Conservation (phyloP, 768 basidiomycete genomes). For the Phylloporus arenicola region DNA sequence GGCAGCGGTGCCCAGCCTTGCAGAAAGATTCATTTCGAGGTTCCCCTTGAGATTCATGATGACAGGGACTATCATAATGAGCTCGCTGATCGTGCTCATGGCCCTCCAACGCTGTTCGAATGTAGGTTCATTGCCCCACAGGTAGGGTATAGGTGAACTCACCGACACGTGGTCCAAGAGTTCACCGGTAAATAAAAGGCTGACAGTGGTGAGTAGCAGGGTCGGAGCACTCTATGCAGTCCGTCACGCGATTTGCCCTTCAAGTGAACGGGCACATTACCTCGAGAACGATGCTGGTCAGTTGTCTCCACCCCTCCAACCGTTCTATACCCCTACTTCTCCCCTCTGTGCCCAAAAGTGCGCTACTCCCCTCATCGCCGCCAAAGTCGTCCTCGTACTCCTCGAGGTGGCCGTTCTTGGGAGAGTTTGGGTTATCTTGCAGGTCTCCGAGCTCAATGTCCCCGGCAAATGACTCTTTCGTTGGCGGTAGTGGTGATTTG, state of each 20-base stretch:
- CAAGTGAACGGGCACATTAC: slow-evolving; percentile 34
- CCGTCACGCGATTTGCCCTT: slow-evolving; percentile 1
- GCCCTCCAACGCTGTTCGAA: slow-evolving; percentile 74
- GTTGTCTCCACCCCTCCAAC: slow-evolving; percentile 46
- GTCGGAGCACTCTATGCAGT: slow-evolving; percentile 73
- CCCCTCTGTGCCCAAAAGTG: slow-evolving; percentile 38
- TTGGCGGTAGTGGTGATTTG: not conserved
- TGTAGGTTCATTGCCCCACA: slow-evolving; percentile 4
- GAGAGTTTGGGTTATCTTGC: slow-evolving; percentile 20
- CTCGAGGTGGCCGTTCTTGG: slow-evolving; percentile 12
- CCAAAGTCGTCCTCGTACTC: slow-evolving; percentile 32
- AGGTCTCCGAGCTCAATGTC: slow-evolving; percentile 32
- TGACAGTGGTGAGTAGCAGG: slow-evolving; percentile 75
- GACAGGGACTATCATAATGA: slow-evolving; percentile 95
- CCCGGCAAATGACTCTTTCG: not conserved
- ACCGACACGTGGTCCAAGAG: slow-evolving; percentile 85
- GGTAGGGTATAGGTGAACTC: slow-evolving; percentile 22
- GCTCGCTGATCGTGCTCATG: slow-evolving; percentile 85
- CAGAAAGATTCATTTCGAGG: slow-evolving; percentile 97
- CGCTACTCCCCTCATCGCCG: slow-evolving; percentile 38
- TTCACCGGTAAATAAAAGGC: slow-evolving; percentile 87
- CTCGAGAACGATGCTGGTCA: slow-evolving; percentile 64
- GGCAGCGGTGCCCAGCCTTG: slow-evolving; percentile 89
- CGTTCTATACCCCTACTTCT: slow-evolving; percentile 26
- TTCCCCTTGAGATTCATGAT: slow-evolving; percentile 96